Percentiles rank a stretch among this genome's conserved stretches.
Conservation (phyloP, 225 moss, liverwort and hornwort genomes). For the Pseudisothecium myosuroides region DNA sequence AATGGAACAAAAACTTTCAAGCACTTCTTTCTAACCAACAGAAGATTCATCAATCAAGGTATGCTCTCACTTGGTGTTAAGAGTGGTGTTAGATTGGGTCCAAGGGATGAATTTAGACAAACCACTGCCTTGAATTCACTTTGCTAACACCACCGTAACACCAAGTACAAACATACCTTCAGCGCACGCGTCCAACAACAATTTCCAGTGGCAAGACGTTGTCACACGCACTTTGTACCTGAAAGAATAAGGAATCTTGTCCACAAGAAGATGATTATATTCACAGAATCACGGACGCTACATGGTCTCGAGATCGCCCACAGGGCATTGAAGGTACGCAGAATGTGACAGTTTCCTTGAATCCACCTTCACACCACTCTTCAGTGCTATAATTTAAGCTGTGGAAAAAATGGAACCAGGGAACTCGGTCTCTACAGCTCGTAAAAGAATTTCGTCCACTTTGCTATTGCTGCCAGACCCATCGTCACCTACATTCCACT, state of each 20-base stretch:
- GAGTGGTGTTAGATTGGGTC: not conserved
- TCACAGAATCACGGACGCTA: not conserved
- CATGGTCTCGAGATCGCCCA: not conserved
- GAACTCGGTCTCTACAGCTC: slow-evolving; percentile 20
- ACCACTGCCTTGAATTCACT: not conserved
- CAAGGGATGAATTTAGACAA: not conserved
- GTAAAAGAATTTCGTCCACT: slow-evolving; percentile 32
- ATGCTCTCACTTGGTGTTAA: not conserved
- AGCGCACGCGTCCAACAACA: no score
- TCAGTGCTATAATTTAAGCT: not conserved
- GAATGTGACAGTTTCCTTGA: not conserved
- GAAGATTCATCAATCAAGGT: not conserved
- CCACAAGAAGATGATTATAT: slow-evolving; percentile 3
- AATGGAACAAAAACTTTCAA: not conserved
- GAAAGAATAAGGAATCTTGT: not conserved
- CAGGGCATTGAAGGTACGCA: not conserved
- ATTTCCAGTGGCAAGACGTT: not conserved
- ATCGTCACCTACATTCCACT: not conserved
- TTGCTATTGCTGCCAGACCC: slow-evolving; percentile 13
- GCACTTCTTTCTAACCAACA: no score
- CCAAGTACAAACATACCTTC: not conserved
- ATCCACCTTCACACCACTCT: not conserved
- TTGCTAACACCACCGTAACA: not conserved
- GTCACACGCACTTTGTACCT: not conserved
- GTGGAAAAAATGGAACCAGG: slow-evolving; percentile 25